Evolutionary conservation across 2,329 filamentous ascomycete genomes (phyloP), one percentile per base, ranked within the genome.

Genomic region (Botrytis squamosa): DNA sequence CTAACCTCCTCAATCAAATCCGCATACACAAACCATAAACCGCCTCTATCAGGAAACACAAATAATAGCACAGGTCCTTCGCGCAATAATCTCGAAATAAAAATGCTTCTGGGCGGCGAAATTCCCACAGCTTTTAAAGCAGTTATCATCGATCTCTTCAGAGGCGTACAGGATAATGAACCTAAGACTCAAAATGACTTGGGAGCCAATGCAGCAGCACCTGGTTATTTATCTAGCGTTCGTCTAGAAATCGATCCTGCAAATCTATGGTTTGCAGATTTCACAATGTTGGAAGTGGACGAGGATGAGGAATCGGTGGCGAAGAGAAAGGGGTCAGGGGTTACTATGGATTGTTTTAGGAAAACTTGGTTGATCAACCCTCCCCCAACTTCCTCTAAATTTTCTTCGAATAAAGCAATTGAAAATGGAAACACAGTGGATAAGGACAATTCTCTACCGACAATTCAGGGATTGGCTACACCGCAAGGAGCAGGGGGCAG

Each of bases 221-320:
- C 44, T 1, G 72, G 72, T 8, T 40, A 71, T 3, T 25, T 74
- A 62, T 70, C 68, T 16, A 57, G 5, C 25, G 76, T 81, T 1
- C 75, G 77, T 0, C 76, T 78, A n/a, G 80, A 81, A 22, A 80
- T 81, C 10, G 79, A 83, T 25, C 80, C 80, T 1, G 78, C 81
- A 20, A 72, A 77, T 29, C 60, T 78, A n/a, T 81, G 79, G 73
- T 81, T 82, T 33, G 78, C 80, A 1, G 81, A 83, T 73, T 82
- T 81, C 55, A 70, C 73, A 1, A 75, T 80, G 60, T 69, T 82
- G 25, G 80, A 81, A 60, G 74, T 81, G 5, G 80, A 81, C 63
- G 80, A 81, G 42, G 80, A 80, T 75, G 71, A 62, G n/a, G 70
- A 64, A 16, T 75, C 69, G 59, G 62, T 79, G 18, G 65, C 66